Base-by-base conservation (phyloP, 768 basidiomycete genomes). In the Psilocybe subaeruginosa region DNA sequence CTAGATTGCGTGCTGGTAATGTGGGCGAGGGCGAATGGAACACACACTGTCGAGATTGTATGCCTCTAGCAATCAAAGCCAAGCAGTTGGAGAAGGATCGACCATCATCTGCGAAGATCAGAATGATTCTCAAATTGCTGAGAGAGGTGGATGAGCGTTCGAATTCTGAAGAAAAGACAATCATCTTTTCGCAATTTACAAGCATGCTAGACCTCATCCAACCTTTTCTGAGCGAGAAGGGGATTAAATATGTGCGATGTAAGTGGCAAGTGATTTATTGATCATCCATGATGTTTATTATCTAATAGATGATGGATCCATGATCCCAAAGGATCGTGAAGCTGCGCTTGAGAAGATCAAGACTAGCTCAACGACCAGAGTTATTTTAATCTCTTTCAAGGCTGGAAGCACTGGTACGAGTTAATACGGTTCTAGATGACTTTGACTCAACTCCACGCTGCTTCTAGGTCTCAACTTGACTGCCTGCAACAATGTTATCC, bases 331-430 rank as follows among this genome's bases (percentile, higher is more conserved):
- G 33, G 82, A 93, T 66, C 88, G 95, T 9, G 91, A 95, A 66
- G 83, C 80, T 14, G 83, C 92, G 3, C 74, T 99, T 46, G 78
- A 87, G 37, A 85, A 83, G 66, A 95, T 99, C 74, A 85, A 83
- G 69, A 85, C 64, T 16, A 85, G 83, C 70, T 72, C 74, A 29
- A 78, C 67, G 14, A 86, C 82, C 9, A 83, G 83, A 33, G 88
- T 97, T 46, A 97, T 99, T 62, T 76, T 99, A 64, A 95, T 99
- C 64, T 97, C 95, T 0, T 96, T 98, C 85, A 97, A 96, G 73
- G 95, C 95, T 30, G 95, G 95, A 3, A 92, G 92, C 69, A 94
- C 91, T n/a, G 93, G 93, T 92, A 67, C 56, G 80, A 74, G 35
- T 9, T 30, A 29, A 43, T 51, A 31, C 37, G 23, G 23, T 56